These are phyloP conservation scores for Discostella stelligeroides DNA, from an alignment of 108 stramenopile species.

Conservation along the genomic window DNA sequence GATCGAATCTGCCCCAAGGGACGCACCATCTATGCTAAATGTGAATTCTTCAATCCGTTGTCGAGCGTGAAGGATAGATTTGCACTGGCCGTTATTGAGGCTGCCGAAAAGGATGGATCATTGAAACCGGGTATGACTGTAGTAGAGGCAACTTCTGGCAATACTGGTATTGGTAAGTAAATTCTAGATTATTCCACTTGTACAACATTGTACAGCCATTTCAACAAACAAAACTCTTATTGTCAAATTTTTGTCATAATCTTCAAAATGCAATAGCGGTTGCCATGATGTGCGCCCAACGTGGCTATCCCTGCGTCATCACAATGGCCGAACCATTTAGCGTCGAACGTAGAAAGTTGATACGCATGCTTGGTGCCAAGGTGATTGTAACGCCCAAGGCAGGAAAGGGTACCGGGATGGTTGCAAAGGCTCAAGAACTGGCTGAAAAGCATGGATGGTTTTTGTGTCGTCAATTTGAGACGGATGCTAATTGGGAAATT, in stretches of 20 bases:
- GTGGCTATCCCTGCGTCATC: constrained; percentile 71
- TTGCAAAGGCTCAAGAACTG: constrained; percentile 62
- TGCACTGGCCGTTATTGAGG: constrained; percentile 73
- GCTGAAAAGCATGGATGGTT: constrained; percentile 57
- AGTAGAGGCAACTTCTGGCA: constrained; percentile 90
- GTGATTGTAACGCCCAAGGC: constrained; percentile 57
- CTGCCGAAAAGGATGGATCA: constrained; percentile 72
- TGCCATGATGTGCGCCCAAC: constrained; percentile 43
- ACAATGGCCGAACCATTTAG: constrained; percentile 65
- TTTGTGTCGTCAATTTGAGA: constrained; percentile 65
- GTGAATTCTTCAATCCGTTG: constrained; percentile 80
- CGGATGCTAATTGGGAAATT: constrained; percentile 64
- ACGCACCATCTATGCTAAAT: constrained; percentile 63
- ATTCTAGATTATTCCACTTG: neutral
- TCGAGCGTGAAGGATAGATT: constrained; percentile 90
- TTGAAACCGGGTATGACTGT: constrained; percentile 85
- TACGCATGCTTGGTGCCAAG: constrained; percentile 64
- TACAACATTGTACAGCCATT: too few relatives aligned
- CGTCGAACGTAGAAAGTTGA: constrained; percentile 61
- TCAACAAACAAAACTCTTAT: too few relatives aligned
- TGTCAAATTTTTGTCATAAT: too few relatives aligned
- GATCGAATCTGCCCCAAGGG: constrained; percentile 46
- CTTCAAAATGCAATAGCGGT: too few relatives aligned
- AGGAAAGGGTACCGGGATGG: constrained; percentile 65
- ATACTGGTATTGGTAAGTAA: constrained; percentile 74